Evolutionary conservation across 106 monocot genomes (phyloP).

Genomic region (Dendrobium huoshanense): DNA sequence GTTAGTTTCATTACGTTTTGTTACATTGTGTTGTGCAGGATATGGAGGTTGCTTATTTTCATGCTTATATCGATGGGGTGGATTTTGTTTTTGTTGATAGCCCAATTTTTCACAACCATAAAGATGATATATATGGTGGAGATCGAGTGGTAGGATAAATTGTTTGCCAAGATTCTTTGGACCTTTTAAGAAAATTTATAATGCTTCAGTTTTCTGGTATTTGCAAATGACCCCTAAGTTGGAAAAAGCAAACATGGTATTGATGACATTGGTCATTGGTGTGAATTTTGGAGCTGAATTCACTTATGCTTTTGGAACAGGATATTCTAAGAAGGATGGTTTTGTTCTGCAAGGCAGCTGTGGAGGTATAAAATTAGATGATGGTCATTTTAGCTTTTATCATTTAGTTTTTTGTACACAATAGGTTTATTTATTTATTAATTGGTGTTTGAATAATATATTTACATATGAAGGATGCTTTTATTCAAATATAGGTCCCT

Average conservation of each 20-base stretch:
- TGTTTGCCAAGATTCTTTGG: background rate
- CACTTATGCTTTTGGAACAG: conserved; percentile 21
- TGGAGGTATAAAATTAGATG: conserved; percentile 51
- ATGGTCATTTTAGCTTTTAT: background rate
- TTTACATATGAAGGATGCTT: background rate
- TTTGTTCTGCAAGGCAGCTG: conserved; percentile 84
- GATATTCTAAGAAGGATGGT: conserved; percentile 82
- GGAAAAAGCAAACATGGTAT: too few species aligned
- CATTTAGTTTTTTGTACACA: too few species aligned
- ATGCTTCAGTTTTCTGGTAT: background rate
- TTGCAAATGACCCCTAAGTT: background rate
- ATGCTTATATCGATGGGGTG: conserved; percentile 67
- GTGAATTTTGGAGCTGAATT: too few species aligned
- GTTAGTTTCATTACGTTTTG: background rate
- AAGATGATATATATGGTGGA: conserved; percentile 64
- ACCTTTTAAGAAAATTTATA: background rate
- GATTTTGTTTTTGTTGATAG: conserved; percentile 74
- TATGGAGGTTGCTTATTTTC: conserved; percentile 42
- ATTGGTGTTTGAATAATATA: background rate
- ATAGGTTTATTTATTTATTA: too few species aligned
- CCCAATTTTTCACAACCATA: conserved; percentile 43
- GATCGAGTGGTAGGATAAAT: conserved; percentile 6
- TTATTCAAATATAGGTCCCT: conserved; percentile 48
- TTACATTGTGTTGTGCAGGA: background rate
- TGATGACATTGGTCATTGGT: too few species aligned